These are phyloP conservation scores for Rubroboletus pulcherrimus DNA, from an alignment of 768 basidiomycete species.

Conservation along the genomic window DNA sequence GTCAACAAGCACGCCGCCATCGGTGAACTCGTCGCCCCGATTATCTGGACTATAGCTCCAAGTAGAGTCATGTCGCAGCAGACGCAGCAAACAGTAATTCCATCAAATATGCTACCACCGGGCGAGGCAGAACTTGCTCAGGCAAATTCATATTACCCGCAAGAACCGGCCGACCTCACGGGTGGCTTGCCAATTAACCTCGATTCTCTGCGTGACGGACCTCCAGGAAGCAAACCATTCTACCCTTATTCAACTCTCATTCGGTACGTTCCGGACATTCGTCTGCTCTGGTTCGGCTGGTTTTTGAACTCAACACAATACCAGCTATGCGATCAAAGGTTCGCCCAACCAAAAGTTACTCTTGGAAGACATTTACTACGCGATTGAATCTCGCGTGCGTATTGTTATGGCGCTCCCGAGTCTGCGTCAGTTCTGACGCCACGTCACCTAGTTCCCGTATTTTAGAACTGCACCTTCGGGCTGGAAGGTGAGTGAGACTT, in stretches of 20 bases:
- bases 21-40: conserved; percentile 9
- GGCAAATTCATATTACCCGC: conserved; percentile 66
- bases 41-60: conserved; percentile 5
- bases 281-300: neutral
- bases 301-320: conserved; percentile 6
- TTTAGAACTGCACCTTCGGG: conserved; percentile 83
- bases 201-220: conserved; percentile 81
- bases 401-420: neutral
- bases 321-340: conserved; percentile 87
- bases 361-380: conserved; percentile 88
- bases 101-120: conserved; percentile 58
- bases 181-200: conserved; percentile 84
- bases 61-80: conserved; percentile 46
- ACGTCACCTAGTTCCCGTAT: conserved; percentile 68
- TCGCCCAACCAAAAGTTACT: conserved; percentile 83
- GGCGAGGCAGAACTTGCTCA: conserved; percentile 48
- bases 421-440: conserved; percentile 5
- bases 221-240: conserved; percentile 85
- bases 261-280: conserved; percentile 49
- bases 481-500: conserved; percentile 71
- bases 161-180: conserved; percentile 72
- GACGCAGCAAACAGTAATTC: conserved; percentile 51
- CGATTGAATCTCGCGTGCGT: conserved; percentile 82
- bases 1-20: conserved; percentile 22
- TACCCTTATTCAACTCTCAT: conserved; percentile 91